Evolutionary conservation across 768 basidiomycete genomes (phyloP).

Genomic region (Trametes gibbosa): DNA sequence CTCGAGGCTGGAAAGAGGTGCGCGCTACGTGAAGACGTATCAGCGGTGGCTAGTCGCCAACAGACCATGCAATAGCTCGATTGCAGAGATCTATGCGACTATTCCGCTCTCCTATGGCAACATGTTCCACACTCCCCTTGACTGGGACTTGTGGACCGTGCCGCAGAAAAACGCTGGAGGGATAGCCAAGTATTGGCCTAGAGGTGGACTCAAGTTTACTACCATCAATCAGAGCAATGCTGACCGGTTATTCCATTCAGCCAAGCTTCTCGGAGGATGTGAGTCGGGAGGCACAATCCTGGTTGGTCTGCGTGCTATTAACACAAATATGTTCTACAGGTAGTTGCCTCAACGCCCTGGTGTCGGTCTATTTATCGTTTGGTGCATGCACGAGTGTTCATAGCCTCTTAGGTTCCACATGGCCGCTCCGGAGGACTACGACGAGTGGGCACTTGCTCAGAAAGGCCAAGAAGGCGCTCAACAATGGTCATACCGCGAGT

Average conservation of each 20-base stretch:
- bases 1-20: conserved; percentile 65
- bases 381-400: neutral
- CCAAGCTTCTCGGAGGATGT: conserved; percentile 74
- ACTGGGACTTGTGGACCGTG: conserved; percentile 55
- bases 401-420: conserved; percentile 42
- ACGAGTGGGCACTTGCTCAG: conserved; percentile 56
- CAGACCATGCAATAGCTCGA: conserved; percentile 2
- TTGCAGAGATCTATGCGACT: conserved; percentile 14
- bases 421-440: conserved; percentile 65
- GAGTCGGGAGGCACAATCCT: too few species aligned
- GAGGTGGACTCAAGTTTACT: conserved; percentile 43
- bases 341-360: conserved; percentile 62
- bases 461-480: conserved; percentile 43
- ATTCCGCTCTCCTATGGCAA: conserved; percentile 19
- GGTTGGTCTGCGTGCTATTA: too few species aligned
- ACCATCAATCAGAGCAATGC: neutral
- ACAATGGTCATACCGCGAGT: conserved; percentile 58
- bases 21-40: neutral
- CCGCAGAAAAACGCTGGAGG: conserved; percentile 50
- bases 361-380: conserved; percentile 28
- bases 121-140: conserved; percentile 46
- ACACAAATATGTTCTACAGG: conserved; percentile 32
- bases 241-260: conserved; percentile 31
- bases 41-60: neutral
- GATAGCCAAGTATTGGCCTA: conserved; percentile 56